Evolutionary conservation across 768 basidiomycete species (phyloP).

Genomic region (Termitomyces sp.): DNA sequence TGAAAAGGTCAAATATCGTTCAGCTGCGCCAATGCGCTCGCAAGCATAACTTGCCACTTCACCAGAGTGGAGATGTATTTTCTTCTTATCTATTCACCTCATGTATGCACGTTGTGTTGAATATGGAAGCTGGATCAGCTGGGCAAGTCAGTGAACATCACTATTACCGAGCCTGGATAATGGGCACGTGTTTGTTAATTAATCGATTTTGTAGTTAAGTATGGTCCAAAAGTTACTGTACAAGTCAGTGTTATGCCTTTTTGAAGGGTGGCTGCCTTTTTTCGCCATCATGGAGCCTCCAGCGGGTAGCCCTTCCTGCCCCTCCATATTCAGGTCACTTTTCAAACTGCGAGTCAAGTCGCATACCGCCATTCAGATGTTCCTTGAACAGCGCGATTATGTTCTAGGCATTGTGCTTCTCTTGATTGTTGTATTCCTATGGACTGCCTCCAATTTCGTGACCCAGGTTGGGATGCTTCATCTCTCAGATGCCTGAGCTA

Average conservation of each 20-base stretch:
- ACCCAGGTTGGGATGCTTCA: constrained; percentile 56
- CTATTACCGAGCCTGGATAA: background rate
- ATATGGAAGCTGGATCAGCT: background rate
- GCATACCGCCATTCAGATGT: constrained; percentile 4
- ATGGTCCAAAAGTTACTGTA: no score
- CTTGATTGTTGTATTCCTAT: constrained; percentile 75
- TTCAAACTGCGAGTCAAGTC: constrained; percentile 1
- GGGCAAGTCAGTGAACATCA: background rate
- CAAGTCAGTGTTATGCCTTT: background rate
- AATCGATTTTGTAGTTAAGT: no score
- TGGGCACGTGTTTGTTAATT: no score
- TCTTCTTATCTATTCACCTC: background rate
- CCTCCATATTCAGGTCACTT: constrained; percentile 1
- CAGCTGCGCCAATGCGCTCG: constrained; percentile 26
- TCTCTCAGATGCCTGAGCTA: background rate
- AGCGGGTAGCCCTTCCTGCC: background rate
- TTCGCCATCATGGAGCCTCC: constrained; percentile 8
- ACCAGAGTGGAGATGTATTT: background rate
- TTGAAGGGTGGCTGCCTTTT: background rate
- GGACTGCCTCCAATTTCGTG: constrained; percentile 87
- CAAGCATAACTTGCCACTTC: background rate
- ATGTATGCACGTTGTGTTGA: background rate
- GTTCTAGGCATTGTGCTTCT: constrained; percentile 65
- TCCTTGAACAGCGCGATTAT: constrained; percentile 32
- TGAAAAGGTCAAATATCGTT: constrained; percentile 82